A percentile compares a stretch with the other conserved stretches of the same genome.
phyloP scores from a whole-genome alignment of 192 early-diverging fungal species.

The Podila horticola region DNA sequence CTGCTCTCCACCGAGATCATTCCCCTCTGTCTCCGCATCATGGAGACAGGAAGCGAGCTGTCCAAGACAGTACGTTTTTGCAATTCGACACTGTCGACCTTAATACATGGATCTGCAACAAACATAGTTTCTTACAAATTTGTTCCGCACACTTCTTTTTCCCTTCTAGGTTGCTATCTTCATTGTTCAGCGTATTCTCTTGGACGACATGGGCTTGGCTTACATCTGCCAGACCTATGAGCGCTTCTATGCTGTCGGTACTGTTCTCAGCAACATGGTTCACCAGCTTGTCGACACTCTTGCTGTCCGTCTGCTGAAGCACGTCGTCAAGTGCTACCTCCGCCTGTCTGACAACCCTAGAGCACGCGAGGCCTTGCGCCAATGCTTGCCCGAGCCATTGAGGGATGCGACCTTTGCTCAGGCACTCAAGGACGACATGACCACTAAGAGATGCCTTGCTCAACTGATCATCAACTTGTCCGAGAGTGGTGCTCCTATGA shows the following conservation, averaged over 20 bases:
- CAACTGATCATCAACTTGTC: constrained; percentile 72
- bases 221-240: constrained; percentile 95
- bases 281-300: constrained; percentile 88
- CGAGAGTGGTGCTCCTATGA: constrained; percentile 41
- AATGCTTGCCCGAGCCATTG: constrained; percentile 89
- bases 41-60: constrained; percentile 97
- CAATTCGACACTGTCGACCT: neutral
- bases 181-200: constrained; percentile 96
- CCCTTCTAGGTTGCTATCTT: constrained; percentile 85
- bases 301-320: constrained; percentile 89
- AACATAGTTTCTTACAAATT: neutral
- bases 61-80: constrained; percentile 81
- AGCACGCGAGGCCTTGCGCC: constrained; percentile 90
- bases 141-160: neutral
- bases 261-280: constrained; percentile 94
- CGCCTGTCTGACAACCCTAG: constrained; percentile 93
- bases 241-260: constrained; percentile 95
- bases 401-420: constrained; percentile 88
- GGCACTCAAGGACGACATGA: constrained; percentile 89
- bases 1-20: constrained; percentile 97
- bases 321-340: constrained; percentile 93
- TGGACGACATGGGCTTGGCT: constrained; percentile 91
- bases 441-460: constrained; percentile 86
- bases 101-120: neutral
- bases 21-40: constrained; percentile 96